Evolutionary conservation across 2,329 filamentous ascomycete genomes (phyloP), one percentile per base, ranked within the genome.

Genomic region (Metarhizium rileyi): DNA sequence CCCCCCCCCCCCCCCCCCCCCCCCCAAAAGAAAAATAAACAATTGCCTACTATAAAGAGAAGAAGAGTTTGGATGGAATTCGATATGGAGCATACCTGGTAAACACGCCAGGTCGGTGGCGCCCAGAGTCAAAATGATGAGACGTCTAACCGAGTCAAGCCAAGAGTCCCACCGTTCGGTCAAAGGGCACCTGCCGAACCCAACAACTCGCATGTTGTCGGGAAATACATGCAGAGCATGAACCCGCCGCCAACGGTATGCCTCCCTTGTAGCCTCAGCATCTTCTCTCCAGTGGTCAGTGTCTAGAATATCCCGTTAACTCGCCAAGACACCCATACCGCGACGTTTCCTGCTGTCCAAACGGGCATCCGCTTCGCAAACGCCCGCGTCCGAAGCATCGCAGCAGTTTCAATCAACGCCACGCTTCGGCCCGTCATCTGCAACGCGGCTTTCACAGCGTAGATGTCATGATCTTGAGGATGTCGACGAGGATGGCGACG

Each of bases 371-470:
- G 53, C 58, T 5, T 64, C 64, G 25, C 63, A 66, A 51, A 62
- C 62, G 22, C 63, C 62, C 12, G 55, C 62, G 23, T 60, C 53
- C 12, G 44, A 46, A 22, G 50, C 57, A 6, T 59, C 60, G 44
- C 65, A 60, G 47, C 65, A 60, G 47, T 70, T 69, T 48, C 65
- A 64, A 27, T 64, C 66, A 25, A 70, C 67, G 35, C 68, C 66
- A 20, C 61, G 65, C n/a, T 71, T 70, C 53, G 63, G 62, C 45
- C 59, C 62, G 3, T 64, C 64, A 12, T 67, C 65, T 27, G 58
- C 54, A 48, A 55, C 52, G 33, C 59, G 60, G 10, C 57, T 59
- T 28, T 63, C 61, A 46, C 64, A 62, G 49, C 52, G 54, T 44
- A 56, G 56, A 42, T 57, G 53, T 7, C 55, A 56, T 18, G 58